Evolutionary conservation across 345 rosid species (phyloP).

Genomic region (Rhodamnia argentea): DNA sequence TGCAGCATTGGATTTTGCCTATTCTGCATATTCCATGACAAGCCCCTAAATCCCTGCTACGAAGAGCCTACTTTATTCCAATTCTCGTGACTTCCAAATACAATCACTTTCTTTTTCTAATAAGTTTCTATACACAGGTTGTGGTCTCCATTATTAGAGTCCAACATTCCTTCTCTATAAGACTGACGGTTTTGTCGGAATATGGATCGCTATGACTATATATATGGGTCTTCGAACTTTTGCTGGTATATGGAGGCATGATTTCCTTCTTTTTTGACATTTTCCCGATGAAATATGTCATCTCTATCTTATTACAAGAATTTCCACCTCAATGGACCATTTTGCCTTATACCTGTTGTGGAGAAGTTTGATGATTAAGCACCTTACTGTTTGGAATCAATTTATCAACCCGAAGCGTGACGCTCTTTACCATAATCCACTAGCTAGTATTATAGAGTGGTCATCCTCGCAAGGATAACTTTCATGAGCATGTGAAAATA

Average conservation of each 20-base stretch:
- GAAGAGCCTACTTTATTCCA: neutral
- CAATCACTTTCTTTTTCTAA: neutral
- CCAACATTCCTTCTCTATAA: conserved; percentile 44
- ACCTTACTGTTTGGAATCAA: neutral
- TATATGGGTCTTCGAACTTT: conserved; percentile 70
- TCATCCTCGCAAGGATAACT: neutral
- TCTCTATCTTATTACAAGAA: no score
- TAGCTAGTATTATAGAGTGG: neutral
- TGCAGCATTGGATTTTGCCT: conserved; percentile 92
- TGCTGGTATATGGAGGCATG: conserved; percentile 82
- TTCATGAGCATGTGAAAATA: neutral
- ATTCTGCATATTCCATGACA: conserved; percentile 72
- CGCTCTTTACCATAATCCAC: neutral
- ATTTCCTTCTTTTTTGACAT: neutral
- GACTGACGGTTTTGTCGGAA: conserved; percentile 63
- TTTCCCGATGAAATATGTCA: neutral
- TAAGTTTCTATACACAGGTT: conserved; percentile 24
- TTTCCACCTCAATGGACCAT: neutral
- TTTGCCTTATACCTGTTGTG: neutral
- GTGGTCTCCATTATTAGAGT: conserved; percentile 49
- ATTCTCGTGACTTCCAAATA: neutral
- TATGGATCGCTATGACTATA: conserved; percentile 79
- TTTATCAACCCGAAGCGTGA: neutral
- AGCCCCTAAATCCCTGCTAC: neutral
- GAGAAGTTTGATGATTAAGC: neutral